phyloP scores from a whole-genome alignment of 1,284 basidiomycete species.

The Austroboletus niveus region DNA sequence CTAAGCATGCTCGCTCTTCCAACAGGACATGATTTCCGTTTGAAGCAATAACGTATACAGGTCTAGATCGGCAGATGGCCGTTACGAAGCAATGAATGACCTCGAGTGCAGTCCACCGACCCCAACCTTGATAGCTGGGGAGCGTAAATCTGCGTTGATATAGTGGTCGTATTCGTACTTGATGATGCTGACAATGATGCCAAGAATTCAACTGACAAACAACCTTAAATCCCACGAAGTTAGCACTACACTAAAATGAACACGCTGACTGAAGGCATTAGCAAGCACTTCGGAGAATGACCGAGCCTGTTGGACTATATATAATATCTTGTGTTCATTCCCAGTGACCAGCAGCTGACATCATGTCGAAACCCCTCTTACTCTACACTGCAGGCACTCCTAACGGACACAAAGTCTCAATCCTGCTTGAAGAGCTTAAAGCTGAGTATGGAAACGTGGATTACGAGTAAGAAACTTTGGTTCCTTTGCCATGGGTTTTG shows the following conservation, averaged over 20 bases:
- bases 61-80: too few relatives aligned
- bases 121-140: too few relatives aligned
- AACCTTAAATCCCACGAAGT: too few relatives aligned
- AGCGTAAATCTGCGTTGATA: too few relatives aligned
- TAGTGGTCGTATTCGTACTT: too few relatives aligned
- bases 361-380: conserved; percentile 43
- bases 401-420: conserved; percentile 65
- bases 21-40: background rate
- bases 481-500: background rate
- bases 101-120: too few relatives aligned
- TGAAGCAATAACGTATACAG: too few relatives aligned
- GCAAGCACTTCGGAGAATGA: conserved; percentile 7
- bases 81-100: too few relatives aligned
- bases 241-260: background rate
- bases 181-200: too few relatives aligned
- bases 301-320: conserved; percentile 9
- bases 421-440: conserved; percentile 71
- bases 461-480: conserved; percentile 49
- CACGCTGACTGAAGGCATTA: too few relatives aligned
- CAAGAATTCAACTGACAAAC: too few relatives aligned
- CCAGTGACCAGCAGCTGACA: background rate
- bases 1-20: conserved; percentile 14
- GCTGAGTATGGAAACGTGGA: conserved; percentile 50
- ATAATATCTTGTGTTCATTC: background rate
- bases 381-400: conserved; percentile 67